Percentiles rank a stretch among this genome's conserved stretches.
These are phyloP conservation scores for Ganoderma lingzhi DNA, from an alignment of 1,284 basidiomycete genomes.

Conservation along the genomic window DNA sequence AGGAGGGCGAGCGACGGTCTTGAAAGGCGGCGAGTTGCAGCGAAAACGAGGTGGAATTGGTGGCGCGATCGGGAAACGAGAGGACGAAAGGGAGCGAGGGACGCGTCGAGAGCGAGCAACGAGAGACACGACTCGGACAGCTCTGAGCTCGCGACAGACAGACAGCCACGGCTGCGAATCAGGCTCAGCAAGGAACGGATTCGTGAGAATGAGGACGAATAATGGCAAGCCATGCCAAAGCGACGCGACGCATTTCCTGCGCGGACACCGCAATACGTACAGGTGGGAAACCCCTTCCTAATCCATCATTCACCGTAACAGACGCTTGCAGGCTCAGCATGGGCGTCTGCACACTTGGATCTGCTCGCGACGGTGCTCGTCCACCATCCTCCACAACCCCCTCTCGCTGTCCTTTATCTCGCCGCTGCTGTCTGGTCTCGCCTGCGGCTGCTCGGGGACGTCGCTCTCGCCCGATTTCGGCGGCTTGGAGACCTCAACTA, in stretches of 20 bases:
- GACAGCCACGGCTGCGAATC: neutral
- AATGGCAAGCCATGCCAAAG: neutral
- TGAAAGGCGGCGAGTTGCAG: too few species aligned
- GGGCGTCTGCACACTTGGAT: slow-evolving; percentile 36
- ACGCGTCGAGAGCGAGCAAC: too few species aligned
- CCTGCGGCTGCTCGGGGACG: slow-evolving; percentile 16
- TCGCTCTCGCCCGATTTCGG: slow-evolving; percentile 14
- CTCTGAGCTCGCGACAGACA: neutral
- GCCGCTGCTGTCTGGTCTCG: slow-evolving; percentile 14
- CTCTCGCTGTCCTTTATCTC: slow-evolving; percentile 16
- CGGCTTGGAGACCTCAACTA: slow-evolving; percentile 23
- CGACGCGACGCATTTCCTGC: neutral
- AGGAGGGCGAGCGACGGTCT: too few species aligned
- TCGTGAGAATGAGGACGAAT: neutral
- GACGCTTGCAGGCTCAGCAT: slow-evolving; percentile 26
- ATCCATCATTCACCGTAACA: slow-evolving; percentile 21
- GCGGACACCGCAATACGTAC: slow-evolving; percentile 1
- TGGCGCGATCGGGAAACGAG: too few species aligned
- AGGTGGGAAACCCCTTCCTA: slow-evolving; percentile 31
- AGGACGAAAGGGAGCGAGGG: too few species aligned
- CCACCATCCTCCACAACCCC: slow-evolving; percentile 24
- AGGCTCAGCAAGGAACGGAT: neutral
- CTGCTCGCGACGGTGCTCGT: slow-evolving; percentile 36
- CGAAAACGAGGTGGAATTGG: too few species aligned
- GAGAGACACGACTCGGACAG: too few species aligned